These are phyloP conservation scores for Psilocybe azurescens DNA, from an alignment of 768 basidiomycete genomes.

Conservation along the genomic window DNA sequence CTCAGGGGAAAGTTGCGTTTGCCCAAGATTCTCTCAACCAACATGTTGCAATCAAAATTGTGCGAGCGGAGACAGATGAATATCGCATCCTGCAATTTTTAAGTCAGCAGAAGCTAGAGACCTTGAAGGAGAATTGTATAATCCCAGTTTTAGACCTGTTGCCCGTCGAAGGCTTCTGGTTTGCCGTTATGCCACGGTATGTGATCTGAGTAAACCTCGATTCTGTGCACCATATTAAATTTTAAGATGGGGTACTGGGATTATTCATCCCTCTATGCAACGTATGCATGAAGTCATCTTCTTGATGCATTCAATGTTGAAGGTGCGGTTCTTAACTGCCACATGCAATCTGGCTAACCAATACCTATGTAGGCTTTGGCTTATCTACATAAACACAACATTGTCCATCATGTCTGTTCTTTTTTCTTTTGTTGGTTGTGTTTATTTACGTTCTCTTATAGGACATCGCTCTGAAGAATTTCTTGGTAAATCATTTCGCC, in stretches of 20 bases:
- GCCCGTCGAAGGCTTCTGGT: constrained; percentile 20
- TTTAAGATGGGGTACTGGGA: not conserved
- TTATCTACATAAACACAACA: constrained; percentile 15
- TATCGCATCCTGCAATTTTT: constrained; percentile 23
- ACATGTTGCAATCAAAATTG: constrained; percentile 31
- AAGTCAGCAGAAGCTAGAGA: constrained; percentile 8
- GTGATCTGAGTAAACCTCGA: not conserved
- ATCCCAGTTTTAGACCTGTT: constrained; percentile 32
- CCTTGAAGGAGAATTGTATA: constrained; percentile 10
- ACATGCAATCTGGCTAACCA: not conserved
- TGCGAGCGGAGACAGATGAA: constrained; percentile 24
- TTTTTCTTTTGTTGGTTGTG: not conserved
- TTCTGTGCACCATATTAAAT: too few relatives aligned
- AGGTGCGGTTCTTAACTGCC: not conserved
- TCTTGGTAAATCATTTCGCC: not conserved
- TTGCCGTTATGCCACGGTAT: constrained; percentile 35
- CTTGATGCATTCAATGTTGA: not conserved
- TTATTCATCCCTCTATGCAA: not conserved
- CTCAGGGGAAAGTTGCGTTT: constrained; percentile 2
- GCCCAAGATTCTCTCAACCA: constrained; percentile 27
- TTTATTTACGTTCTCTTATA: not conserved
- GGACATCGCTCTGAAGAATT: not conserved
- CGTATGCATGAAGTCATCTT: not conserved
- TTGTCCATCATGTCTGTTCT: constrained; percentile 21
- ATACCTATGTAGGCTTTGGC: too few relatives aligned